Base-by-base conservation (phyloP, 805 yeast species). In the Metschnikowia baotianmanensis region DNA sequence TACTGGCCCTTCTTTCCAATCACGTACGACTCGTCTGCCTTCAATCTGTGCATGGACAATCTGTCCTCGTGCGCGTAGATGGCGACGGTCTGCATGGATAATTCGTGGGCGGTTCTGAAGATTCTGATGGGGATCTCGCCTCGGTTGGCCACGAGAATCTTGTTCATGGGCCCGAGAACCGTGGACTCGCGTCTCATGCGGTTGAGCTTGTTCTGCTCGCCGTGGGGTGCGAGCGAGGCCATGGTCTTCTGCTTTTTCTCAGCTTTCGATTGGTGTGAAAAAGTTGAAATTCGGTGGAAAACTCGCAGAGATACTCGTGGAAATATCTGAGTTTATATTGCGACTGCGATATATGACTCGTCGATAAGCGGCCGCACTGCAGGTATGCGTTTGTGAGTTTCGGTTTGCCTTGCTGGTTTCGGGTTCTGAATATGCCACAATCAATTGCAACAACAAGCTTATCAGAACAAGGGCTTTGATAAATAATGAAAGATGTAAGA, bases 1-100 rank as follows among this genome's bases (percentile, higher is more conserved):
- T 56, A 91, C 67, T 91, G 84, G 53, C 96, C 96, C 57, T 81
- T 79, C 50, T 77, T 78, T 42, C 98, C 99, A 58, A 91, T 86
- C 45, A 82, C 93, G 57, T 90, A 91, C 25, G 95, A 86, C 68
- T 88, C 96, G 61, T 88, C 96, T 11, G 96, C 93, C 68, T 88
- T 93, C 61, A 91, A 73, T 58, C 97, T 76, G 70, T 93, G 98
- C 90, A 89, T 87, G 10, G 96, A 84, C 56, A 91, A 74, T 48
- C 96, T 74, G 65, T 91, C 99, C 68, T 93, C 97, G 62, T 91
- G 95, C 25, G 97, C 89, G 66, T 89, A 91, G 59, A 91, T 84
- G 33, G 98, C 99, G 30, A 93, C 96, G 0, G 99, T 90, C 59
- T 86, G 89, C 96, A 93, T 87, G 17, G 96, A 85, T 58, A 91